phyloP scores from a whole-genome alignment of 139 green algal species.

The Penium margaritaceum region DNA sequence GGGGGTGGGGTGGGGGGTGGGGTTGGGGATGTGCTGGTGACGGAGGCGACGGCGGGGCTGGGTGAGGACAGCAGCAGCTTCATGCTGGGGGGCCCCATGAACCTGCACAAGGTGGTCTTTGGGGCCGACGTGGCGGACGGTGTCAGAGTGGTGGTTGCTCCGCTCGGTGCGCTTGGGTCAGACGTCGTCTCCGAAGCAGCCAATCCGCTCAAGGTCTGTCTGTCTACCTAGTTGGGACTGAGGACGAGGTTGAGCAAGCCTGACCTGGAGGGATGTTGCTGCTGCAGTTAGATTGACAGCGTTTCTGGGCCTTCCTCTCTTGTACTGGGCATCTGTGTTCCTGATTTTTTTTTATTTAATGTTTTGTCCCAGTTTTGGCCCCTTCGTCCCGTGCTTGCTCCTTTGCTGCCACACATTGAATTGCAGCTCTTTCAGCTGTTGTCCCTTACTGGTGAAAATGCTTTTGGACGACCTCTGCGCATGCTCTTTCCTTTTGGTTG shows the following conservation, averaged over 20 bases:
- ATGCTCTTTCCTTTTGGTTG: no score
- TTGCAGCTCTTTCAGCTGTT: no score
- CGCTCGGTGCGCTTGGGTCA: constrained; percentile 16
- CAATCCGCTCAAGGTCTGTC: constrained; percentile 19
- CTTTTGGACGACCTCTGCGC: no score
- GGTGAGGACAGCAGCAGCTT: constrained; percentile 16
- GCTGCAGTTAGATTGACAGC: neutral
- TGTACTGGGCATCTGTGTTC: neutral
- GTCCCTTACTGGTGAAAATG: no score
- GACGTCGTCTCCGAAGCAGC: constrained; percentile 20
- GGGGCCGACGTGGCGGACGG: constrained; percentile 9
- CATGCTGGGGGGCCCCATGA: constrained; percentile 28
- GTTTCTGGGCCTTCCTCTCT: neutral
- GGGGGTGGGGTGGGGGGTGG: no score
- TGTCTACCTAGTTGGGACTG: neutral
- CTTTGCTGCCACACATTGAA: no score
- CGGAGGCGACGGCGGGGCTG: constrained; percentile 12
- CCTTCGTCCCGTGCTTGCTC: neutral
- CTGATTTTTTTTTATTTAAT: neutral
- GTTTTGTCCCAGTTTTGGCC: neutral
- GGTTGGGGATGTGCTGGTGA: constrained; percentile 22
- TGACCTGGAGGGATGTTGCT: neutral
- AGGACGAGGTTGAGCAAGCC: no score
- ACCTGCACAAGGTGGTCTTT: constrained; percentile 32
- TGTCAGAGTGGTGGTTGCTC: constrained; percentile 7